Conservation (phyloP, 2,329 filamentous ascomycete species). For the Fusarium sacchari region DNA sequence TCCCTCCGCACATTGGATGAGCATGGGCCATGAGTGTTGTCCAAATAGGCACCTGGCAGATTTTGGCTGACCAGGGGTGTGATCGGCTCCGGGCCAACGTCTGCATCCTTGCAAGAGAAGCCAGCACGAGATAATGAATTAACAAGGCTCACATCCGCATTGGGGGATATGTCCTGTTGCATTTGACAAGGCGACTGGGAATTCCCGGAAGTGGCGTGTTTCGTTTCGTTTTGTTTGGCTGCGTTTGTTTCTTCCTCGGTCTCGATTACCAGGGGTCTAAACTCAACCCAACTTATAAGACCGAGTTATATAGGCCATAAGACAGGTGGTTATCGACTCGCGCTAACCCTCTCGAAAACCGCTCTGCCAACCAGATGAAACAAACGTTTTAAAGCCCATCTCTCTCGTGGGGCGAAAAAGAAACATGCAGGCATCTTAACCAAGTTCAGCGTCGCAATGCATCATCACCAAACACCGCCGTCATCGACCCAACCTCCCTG, state of each 20-base stretch:
- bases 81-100: constrained; percentile 29
- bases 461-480: constrained; percentile 32
- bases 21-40: constrained; percentile 21
- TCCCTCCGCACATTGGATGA: constrained; percentile 19
- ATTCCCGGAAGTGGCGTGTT: constrained; percentile 34
- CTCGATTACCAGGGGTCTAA: constrained; percentile 22
- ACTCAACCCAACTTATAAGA: constrained; percentile 34
- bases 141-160: constrained; percentile 17
- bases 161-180: constrained; percentile 27
- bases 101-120: constrained; percentile 3
- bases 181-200: constrained; percentile 15
- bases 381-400: constrained; percentile 34
- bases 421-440: constrained; percentile 29
- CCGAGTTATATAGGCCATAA: constrained; percentile 43
- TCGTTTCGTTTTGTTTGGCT: constrained; percentile 36
- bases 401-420: constrained; percentile 31
- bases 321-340: constrained; percentile 39
- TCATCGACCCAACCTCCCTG: constrained; percentile 27
- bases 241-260: constrained; percentile 28
- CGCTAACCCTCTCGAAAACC: constrained; percentile 32
- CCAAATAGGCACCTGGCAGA: constrained; percentile 10
- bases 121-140: constrained; percentile 1
- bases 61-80: constrained; percentile 12
- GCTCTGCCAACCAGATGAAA: constrained; percentile 43
- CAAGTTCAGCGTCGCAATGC: constrained; percentile 41